Evolutionary conservation across 2,329 filamentous ascomycete species (phyloP).

Genomic region (Dendryphion nanum): DNA sequence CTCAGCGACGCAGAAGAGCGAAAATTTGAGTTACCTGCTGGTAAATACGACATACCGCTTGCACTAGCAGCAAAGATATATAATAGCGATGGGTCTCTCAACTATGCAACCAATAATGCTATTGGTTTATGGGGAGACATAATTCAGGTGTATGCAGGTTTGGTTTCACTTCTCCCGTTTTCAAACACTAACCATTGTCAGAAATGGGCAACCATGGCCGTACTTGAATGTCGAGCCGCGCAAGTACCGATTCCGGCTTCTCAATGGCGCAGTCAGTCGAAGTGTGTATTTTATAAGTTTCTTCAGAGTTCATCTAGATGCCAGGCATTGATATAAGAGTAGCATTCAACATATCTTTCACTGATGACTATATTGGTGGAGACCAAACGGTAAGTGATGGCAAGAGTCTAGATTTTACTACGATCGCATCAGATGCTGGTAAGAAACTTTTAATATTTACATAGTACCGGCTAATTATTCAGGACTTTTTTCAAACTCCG

Average conservation of each 20-base stretch:
- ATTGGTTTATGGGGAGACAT: conserved; percentile 56
- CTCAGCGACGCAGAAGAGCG: conserved; percentile 52
- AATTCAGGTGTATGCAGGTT: conserved; percentile 47
- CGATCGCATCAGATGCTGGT: conserved; percentile 55
- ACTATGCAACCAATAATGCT: conserved; percentile 46
- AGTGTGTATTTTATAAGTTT: conserved; percentile 17
- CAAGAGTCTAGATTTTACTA: conserved; percentile 47
- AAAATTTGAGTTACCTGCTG: conserved; percentile 50
- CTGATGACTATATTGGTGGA: too few relatives aligned
- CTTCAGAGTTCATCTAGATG: too few relatives aligned
- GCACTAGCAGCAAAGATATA: conserved; percentile 54
- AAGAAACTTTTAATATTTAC: too few relatives aligned
- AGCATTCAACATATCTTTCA: too few relatives aligned
- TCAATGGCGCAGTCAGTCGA: conserved; percentile 42
- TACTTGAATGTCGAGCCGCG: conserved; percentile 58
- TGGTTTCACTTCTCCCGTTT: too few relatives aligned
- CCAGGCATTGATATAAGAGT: too few relatives aligned
- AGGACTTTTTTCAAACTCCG: conserved; percentile 49
- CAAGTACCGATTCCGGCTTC: conserved; percentile 58
- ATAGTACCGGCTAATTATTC: too few relatives aligned
- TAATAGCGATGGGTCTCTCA: conserved; percentile 50
- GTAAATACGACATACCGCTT: conserved; percentile 55
- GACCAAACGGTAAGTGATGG: neutral
- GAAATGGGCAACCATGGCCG: conserved; percentile 60
- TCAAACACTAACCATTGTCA: conserved; percentile 8